These are phyloP conservation scores for Phtheirospermum japonicum DNA, from an alignment of 257 asterid species.

Conservation along the genomic window DNA sequence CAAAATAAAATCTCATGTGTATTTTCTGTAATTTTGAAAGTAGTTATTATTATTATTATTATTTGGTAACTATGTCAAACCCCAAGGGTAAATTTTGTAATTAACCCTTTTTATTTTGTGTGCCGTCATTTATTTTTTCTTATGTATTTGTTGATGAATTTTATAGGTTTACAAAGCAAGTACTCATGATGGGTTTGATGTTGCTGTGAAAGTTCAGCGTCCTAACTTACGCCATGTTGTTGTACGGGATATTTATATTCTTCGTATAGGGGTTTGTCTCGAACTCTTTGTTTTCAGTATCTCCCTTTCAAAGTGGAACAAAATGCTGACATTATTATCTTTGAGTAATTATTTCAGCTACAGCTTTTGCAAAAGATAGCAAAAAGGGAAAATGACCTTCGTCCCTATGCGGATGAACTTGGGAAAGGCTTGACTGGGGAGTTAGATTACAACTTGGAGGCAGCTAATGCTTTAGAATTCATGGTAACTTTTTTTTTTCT, in stretches of 20 bases:
- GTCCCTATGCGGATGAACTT: slow-evolving; percentile 93
- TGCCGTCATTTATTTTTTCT: slow-evolving; percentile 25
- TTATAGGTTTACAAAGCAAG: slow-evolving; percentile 81
- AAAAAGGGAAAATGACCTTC: slow-evolving; percentile 77
- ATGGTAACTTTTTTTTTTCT: slow-evolving; percentile 44
- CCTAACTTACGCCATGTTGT: slow-evolving; percentile 77
- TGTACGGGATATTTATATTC: slow-evolving; percentile 85
- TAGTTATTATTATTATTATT: no score
- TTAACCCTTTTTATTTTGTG: not conserved
- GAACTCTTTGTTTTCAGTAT: slow-evolving; percentile 23
- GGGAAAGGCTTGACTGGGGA: slow-evolving; percentile 95
- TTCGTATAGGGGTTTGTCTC: slow-evolving; percentile 84
- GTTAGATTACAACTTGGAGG: slow-evolving; percentile 92
- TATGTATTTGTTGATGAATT: slow-evolving; percentile 17
- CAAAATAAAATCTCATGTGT: no score
- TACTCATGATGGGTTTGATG: slow-evolving; percentile 73
- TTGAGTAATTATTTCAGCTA: slow-evolving; percentile 53
- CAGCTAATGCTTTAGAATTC: slow-evolving; percentile 81
- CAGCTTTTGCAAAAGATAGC: slow-evolving; percentile 74
- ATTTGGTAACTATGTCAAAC: no score
- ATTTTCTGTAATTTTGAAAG: no score
- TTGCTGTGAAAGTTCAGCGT: slow-evolving; percentile 98
- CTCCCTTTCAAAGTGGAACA: slow-evolving; percentile 10
- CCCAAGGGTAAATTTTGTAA: no score
- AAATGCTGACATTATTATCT: slow-evolving; percentile 34